Evolutionary conservation across 495 filamentous ascomycete genomes (phyloP).

Genomic region (Haplographium delicatum): DNA sequence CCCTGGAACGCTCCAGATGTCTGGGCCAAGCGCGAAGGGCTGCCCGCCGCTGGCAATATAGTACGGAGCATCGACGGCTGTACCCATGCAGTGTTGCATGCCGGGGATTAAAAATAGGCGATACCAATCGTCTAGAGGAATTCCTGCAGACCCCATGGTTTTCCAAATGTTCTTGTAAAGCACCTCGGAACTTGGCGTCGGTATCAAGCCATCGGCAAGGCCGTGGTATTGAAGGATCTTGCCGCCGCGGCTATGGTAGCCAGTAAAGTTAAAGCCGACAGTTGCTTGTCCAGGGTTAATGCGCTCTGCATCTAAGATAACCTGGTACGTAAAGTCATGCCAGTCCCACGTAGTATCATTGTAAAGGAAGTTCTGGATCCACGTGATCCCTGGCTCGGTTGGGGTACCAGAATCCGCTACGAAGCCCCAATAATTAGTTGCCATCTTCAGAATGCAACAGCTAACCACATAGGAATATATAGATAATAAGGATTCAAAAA

Average conservation of each 20-base stretch:
- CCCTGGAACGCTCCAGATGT: slow-evolving; percentile 32
- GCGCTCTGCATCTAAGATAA: slow-evolving; percentile 32
- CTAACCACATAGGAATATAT: too few relatives aligned
- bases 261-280: slow-evolving; percentile 39
- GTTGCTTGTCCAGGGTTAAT: slow-evolving; percentile 43
- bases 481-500: too few relatives aligned
- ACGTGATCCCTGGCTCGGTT: slow-evolving; percentile 38
- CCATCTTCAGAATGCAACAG: too few relatives aligned
- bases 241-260: slow-evolving; percentile 42
- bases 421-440: too few relatives aligned
- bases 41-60: slow-evolving; percentile 36
- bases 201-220: slow-evolving; percentile 42
- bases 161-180: slow-evolving; percentile 39
- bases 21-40: slow-evolving; percentile 22
- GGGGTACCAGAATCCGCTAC: slow-evolving; percentile 28
- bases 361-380: slow-evolving; percentile 38
- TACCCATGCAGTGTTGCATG: slow-evolving; percentile 36
- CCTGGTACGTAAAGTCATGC: slow-evolving; percentile 32
- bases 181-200: slow-evolving; percentile 33
- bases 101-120: slow-evolving; percentile 38
- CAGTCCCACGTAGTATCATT: slow-evolving; percentile 33
- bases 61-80: slow-evolving; percentile 37
- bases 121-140: slow-evolving; percentile 30
- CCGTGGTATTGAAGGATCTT: slow-evolving; percentile 55
- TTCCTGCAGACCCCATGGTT: slow-evolving; percentile 27